A percentile compares a stretch with the other conserved stretches of the same genome.
Conservation (phyloP, 2,329 filamentous ascomycete species). For the Emmonsiellopsis sp. region DNA sequence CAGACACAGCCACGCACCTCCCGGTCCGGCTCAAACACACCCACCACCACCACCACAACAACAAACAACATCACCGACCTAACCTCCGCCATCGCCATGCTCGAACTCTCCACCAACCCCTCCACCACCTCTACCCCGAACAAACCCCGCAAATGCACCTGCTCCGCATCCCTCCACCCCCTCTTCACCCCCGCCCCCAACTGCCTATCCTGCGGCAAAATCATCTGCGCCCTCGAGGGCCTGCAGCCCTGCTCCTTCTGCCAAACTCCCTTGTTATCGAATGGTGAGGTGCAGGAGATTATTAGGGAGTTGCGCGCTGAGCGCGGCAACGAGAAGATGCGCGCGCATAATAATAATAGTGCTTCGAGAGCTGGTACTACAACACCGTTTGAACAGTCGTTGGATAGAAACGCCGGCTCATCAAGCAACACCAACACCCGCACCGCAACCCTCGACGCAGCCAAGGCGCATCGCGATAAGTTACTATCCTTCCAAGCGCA, state of each 20-base stretch:
- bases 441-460: constrained; percentile 55
- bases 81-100: constrained; percentile 70
- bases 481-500: constrained; percentile 75
- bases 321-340: constrained; percentile 78
- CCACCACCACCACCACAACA: constrained; percentile 14
- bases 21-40: background rate
- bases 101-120: constrained; percentile 90
- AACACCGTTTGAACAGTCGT: too few species aligned
- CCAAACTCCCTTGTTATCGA: constrained; percentile 60
- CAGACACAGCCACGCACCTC: too few species aligned
- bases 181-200: constrained; percentile 88
- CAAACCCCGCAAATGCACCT: constrained; percentile 70
- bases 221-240: constrained; percentile 89
- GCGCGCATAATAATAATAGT: constrained; percentile 65
- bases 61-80: constrained; percentile 47
- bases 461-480: constrained; percentile 70
- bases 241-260: constrained; percentile 93
- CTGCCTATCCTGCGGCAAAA: constrained; percentile 85
- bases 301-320: constrained; percentile 75
- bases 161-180: constrained; percentile 79
- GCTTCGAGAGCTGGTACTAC: too few species aligned
- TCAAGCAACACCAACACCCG: constrained; percentile 17
- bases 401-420: too few species aligned
- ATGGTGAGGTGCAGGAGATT: constrained; percentile 73
- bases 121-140: constrained; percentile 51